Evolutionary conservation across 2,329 filamentous ascomycete species (phyloP).

Genomic region (Botrytis pseudocinerea): DNA sequence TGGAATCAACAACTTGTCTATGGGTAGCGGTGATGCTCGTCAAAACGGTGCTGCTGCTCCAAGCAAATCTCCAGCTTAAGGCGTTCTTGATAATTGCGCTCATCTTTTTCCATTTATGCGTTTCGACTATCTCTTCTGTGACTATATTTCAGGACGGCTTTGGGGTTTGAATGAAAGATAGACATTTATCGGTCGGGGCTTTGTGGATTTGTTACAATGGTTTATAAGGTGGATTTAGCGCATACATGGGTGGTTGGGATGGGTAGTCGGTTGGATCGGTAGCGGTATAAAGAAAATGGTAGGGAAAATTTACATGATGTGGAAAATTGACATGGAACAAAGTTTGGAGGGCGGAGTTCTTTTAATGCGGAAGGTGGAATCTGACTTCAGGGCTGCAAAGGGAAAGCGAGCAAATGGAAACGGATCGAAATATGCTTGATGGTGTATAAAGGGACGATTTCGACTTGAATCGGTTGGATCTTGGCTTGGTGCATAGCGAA

Average conservation of each 20-base stretch:
- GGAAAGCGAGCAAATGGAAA: conserved; percentile 28
- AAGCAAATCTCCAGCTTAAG: conserved; percentile 42
- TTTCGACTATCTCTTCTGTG: conserved; percentile 37
- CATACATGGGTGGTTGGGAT: conserved; percentile 29
- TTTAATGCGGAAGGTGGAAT: conserved; percentile 41
- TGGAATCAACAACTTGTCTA: conserved; percentile 70
- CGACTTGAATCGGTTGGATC: conserved; percentile 23
- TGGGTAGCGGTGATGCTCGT: conserved; percentile 64
- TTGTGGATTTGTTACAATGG: conserved; percentile 37
- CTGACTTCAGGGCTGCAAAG: conserved; percentile 29
- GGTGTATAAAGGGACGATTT: conserved; percentile 25
- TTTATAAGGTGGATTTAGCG: conserved; percentile 34
- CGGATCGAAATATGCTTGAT: conserved; percentile 26
- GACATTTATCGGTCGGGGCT: conserved; percentile 36
- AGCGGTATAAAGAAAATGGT: conserved; percentile 40
- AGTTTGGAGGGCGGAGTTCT: conserved; percentile 39
- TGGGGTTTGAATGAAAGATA: conserved; percentile 39
- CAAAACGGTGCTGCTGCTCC: conserved; percentile 56
- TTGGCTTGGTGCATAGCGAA: conserved; percentile 38
- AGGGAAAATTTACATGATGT: conserved; percentile 35
- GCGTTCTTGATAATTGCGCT: conserved; percentile 30
- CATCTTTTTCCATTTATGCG: conserved; percentile 36
- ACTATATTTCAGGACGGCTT: conserved; percentile 42
- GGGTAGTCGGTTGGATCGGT: conserved; percentile 29
- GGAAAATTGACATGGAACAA: conserved; percentile 33